phyloP scores from a whole-genome alignment of 202 grass and related monocot genomes.

The Musa balbisiana region DNA sequence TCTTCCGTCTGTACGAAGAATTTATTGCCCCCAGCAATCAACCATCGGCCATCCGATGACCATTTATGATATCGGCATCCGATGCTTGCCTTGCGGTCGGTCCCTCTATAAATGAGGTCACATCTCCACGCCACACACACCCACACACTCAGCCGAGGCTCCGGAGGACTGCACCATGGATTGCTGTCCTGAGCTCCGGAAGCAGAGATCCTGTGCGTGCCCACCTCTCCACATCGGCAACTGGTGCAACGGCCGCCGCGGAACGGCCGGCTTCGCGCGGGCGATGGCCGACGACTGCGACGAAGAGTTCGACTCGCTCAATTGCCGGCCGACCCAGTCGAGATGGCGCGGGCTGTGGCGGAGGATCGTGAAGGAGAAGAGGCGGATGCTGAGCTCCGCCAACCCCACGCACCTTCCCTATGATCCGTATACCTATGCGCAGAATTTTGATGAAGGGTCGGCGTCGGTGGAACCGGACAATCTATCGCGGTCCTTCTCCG shows the following conservation, averaged over 20 bases:
- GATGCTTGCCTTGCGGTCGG: too few species aligned
- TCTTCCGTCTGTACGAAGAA: too few species aligned
- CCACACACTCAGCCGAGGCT: too few species aligned
- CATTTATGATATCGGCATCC: too few species aligned
- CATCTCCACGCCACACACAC: too few species aligned
- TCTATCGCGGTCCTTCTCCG: constrained; percentile 52
- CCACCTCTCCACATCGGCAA: constrained; percentile 14
- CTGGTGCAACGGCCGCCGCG: constrained; percentile 12
- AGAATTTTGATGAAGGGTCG: constrained; percentile 72
- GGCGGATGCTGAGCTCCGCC: neutral
- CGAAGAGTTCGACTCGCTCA: neutral
- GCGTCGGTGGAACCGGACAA: constrained; percentile 47
- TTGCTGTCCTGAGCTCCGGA: constrained; percentile 10
- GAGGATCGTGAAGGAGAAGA: constrained; percentile 23
- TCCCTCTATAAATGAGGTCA: too few species aligned
- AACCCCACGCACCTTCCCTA: constrained; percentile 10
- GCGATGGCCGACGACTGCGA: neutral
- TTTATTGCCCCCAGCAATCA: too few species aligned
- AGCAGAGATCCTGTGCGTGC: constrained; percentile 26
- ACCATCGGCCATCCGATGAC: too few species aligned
- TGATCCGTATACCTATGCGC: constrained; percentile 41
- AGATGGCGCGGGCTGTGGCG: constrained; percentile 33
- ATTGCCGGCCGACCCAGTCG: neutral
- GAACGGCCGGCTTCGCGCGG: neutral
- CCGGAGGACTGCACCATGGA: neutral